Base-by-base conservation (phyloP, 176 grass and related monocot genomes). In the Oropetium thomaeum region DNA sequence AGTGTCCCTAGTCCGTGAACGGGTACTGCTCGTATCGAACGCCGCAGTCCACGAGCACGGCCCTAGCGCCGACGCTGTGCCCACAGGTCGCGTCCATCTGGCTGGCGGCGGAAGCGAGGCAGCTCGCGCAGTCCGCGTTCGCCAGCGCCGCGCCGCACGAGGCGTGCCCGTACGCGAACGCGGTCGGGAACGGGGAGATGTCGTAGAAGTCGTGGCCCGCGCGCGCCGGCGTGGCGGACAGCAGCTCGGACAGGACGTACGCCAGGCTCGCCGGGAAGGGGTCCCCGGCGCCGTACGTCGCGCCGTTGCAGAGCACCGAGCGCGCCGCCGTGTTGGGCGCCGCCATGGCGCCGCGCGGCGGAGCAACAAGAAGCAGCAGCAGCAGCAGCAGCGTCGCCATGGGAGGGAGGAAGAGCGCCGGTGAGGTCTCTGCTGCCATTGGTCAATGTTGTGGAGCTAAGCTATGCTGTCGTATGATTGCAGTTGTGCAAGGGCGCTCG, bases 121-220 rank as follows among this genome's bases (percentile, higher is more conserved):
- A 87, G 20, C 33, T 37, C n/a, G 32, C 75, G 52, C 88, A 90
- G 65, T 83, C 84, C 5, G 40, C 65, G 8, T 1, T n/a, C 1
- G 64, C 1, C 38, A 76, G 47, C 58, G n/a, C 63, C 38, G 37
- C 38, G 12, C 22, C 12, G 83, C 88, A 86, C 39, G 70, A 42
- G 23, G 83, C 83, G 75, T 83, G 80, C 8, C 88, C 88, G 80
- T 86, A 86, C 37, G 88, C 88, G 75, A 90, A 90, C 31, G 83
- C 84, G 9, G 58, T 67, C 28, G 88, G 75, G 75, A 71, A 90
- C 40, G 83, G 88, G 32, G 88, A 90, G 83, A 90, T 80, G 75
- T 65, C 52, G 65, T 80, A 80, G 6, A 75, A 52, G 69, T 76
- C 79, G 47, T 10, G 74, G 14, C 39, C 79, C 0, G 13, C 17